Percentiles rank a stretch among this genome's conserved stretches.
Evolutionary conservation across 768 basidiomycete species (phyloP).

Genomic region (Serendipita vermifera): DNA sequence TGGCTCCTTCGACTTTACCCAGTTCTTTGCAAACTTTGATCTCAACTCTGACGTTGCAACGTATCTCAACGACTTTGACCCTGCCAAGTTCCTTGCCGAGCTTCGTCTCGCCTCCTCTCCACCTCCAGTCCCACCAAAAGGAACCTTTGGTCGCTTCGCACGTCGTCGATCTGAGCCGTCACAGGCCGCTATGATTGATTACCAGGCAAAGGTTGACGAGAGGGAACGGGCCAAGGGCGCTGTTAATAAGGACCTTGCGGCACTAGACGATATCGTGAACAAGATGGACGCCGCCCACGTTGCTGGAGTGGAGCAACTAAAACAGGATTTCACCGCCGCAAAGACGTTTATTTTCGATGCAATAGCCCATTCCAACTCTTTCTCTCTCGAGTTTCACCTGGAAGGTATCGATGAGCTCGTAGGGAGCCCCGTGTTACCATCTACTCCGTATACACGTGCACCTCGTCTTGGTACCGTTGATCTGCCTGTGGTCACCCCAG

Average conservation of each 20-base stretch:
- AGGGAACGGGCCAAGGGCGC: neutral
- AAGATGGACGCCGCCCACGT: neutral
- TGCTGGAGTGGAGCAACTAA: neutral
- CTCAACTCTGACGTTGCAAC: neutral
- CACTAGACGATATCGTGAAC: neutral
- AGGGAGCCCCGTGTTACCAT: neutral
- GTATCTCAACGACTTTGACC: neutral
- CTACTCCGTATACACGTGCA: neutral
- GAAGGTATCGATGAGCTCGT: neutral
- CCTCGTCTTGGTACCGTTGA: neutral
- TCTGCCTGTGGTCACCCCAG: neutral
- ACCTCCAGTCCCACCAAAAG: neutral
- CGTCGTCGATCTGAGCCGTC: constrained; percentile 5
- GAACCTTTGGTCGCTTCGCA: neutral
- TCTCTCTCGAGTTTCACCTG: neutral
- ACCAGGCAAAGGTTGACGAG: neutral
- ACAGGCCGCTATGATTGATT: neutral
- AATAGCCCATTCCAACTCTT: neutral
- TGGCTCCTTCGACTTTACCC: neutral
- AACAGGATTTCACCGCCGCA: neutral
- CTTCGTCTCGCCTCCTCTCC: neutral
- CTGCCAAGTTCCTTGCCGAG: neutral
- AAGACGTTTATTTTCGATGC: neutral
- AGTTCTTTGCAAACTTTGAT: neutral
- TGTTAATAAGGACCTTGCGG: neutral